phyloP scores from a whole-genome alignment of 1,139 yeast species.

The Candida frijolesensis region DNA sequence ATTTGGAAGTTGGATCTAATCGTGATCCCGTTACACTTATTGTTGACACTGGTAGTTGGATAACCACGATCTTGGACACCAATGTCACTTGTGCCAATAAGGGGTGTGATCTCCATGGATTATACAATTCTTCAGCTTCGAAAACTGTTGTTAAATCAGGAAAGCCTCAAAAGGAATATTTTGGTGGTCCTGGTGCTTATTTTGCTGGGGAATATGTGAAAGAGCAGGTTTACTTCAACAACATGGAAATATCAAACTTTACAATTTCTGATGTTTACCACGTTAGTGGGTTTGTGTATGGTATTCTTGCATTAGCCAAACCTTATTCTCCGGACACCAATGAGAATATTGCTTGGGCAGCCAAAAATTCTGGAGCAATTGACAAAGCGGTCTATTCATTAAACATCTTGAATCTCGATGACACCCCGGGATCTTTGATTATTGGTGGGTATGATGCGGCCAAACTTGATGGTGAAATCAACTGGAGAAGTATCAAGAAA shows the following conservation, averaged over 20 bases:
- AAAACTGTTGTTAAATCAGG: neutral
- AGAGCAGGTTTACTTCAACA: conserved; percentile 2
- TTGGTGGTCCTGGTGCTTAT: conserved; percentile 1
- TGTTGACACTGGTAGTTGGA: conserved; percentile 6
- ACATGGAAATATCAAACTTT: conserved; percentile 1
- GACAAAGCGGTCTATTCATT: conserved; percentile 7
- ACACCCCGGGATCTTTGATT: conserved; percentile 3
- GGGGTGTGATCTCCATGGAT: conserved; percentile 1
- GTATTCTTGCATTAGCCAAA: conserved; percentile 5
- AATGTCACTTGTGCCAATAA: neutral
- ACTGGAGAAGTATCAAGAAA: conserved; percentile 5
- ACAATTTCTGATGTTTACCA: conserved; percentile 4
- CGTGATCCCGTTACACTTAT: neutral
- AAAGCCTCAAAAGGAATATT: neutral
- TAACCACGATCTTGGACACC: neutral
- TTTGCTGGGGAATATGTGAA: conserved; percentile 4
- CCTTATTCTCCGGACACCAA: neutral
- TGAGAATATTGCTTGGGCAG: conserved; percentile 2
- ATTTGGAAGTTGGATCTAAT: conserved; percentile 6
- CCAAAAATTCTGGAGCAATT: conserved; percentile 5
- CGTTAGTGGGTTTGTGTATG: neutral
- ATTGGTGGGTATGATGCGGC: conserved; percentile 9
- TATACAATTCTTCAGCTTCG: conserved; percentile 3
- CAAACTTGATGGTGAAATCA: conserved; percentile 8
- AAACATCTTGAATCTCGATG: conserved; percentile 6